Percentiles rank a stretch among this genome's conserved stretches.
These are phyloP conservation scores for Pseudogymnoascus destructans DNA, from an alignment of 2,329 filamentous ascomycete species.

Conservation along the genomic window DNA sequence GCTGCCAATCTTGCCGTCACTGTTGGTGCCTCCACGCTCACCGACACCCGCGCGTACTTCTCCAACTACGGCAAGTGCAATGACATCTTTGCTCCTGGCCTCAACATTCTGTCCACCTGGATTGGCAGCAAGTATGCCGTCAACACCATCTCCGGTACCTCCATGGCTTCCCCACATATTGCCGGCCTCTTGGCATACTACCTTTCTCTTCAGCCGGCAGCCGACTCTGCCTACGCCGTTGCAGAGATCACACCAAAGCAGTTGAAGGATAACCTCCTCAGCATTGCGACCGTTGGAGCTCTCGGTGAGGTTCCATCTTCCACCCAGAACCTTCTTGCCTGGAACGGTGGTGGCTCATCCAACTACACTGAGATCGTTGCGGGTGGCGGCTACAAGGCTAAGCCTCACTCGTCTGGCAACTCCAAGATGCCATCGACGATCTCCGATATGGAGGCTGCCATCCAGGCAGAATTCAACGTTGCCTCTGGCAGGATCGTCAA, in stretches of 20 bases:
- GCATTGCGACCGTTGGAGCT: slow-evolving; percentile 64
- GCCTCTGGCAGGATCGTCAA: slow-evolving; percentile 44
- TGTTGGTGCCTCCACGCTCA: slow-evolving; percentile 85
- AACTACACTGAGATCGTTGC: slow-evolving; percentile 80
- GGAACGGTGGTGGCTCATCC: slow-evolving; percentile 91
- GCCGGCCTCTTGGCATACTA: slow-evolving; percentile 95
- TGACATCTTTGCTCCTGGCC: slow-evolving; percentile 94
- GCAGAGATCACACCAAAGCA: slow-evolving; percentile 82
- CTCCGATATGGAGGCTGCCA: slow-evolving; percentile 46
- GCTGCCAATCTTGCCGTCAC: slow-evolving; percentile 85
- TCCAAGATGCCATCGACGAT: slow-evolving; percentile 38
- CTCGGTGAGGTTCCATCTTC: slow-evolving; percentile 71
- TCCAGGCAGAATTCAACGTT: slow-evolving; percentile 43
- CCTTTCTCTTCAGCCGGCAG: slow-evolving; percentile 83
- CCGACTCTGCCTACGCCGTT: slow-evolving; percentile 83
- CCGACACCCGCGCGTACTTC: slow-evolving; percentile 97
- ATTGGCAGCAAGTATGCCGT: slow-evolving; percentile 89
- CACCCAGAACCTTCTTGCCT: slow-evolving; percentile 91
- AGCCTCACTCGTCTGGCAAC: slow-evolving; percentile 31
- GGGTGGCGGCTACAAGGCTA: slow-evolving; percentile 55
- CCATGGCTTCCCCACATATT: slow-evolving; percentile 97
- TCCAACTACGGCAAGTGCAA: slow-evolving; percentile 99
- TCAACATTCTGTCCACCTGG: slow-evolving; percentile 97
- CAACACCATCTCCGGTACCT: slow-evolving; percentile 99
- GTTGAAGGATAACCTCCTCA: slow-evolving; percentile 80